phyloP scores from a whole-genome alignment of 495 filamentous ascomycete genomes.

The Ascobolus immersus region DNA sequence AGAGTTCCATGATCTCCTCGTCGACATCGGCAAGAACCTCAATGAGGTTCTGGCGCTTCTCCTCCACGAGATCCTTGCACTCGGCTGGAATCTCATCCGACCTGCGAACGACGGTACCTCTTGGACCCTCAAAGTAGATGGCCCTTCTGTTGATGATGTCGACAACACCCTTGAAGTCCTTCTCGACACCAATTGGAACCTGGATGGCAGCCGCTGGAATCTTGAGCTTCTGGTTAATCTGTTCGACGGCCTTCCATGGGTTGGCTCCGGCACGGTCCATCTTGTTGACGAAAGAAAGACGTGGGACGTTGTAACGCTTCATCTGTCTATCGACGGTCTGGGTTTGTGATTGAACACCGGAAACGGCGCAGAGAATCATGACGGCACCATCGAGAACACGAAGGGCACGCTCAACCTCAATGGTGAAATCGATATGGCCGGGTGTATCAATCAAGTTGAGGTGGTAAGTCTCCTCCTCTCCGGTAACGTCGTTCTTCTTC shows the following conservation, averaged over 20 bases:
- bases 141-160: conserved; percentile 82
- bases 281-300: conserved; percentile 95
- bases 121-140: conserved; percentile 66
- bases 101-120: conserved; percentile 42
- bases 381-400: conserved; percentile 91
- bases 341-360: conserved; percentile 90
- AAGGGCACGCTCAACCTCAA: conserved; percentile 91
- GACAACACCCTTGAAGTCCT: conserved; percentile 80
- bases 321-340: conserved; percentile 98
- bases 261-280: conserved; percentile 99
- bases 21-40: conserved; percentile 95
- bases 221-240: conserved; percentile 87
- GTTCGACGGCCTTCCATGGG: conserved; percentile 88
- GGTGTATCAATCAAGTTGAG: conserved; percentile 98
- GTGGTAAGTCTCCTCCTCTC: conserved; percentile 71
- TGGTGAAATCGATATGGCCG: conserved; percentile 98
- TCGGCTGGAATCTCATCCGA: conserved; percentile 60
- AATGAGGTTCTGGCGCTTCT: conserved; percentile 62
- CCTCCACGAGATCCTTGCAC: conserved; percentile 42
- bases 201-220: conserved; percentile 82
- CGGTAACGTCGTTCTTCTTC: conserved; percentile 45
- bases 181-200: conserved; percentile 81
- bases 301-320: conserved; percentile 87
- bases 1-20: conserved; percentile 92
- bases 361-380: conserved; percentile 96